Evolutionary conservation across 2,329 filamentous ascomycete genomes (phyloP).

Genomic region (Colletotrichum tropicale): DNA sequence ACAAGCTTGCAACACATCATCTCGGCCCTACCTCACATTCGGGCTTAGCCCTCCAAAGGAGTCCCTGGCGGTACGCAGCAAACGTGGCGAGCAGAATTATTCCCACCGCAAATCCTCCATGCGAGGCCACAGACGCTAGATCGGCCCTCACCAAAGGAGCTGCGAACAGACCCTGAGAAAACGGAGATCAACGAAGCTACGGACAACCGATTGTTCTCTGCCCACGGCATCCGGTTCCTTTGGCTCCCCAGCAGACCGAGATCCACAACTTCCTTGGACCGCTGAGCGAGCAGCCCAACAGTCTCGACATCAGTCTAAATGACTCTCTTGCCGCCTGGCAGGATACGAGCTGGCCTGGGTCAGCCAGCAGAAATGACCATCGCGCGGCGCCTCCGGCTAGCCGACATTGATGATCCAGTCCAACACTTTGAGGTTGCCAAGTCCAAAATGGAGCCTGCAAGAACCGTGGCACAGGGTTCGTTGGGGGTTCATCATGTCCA

Average conservation of each 20-base stretch:
- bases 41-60: not conserved
- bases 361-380: not conserved
- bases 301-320: not conserved
- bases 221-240: not conserved
- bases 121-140: not conserved
- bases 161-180: slow-evolving; percentile 1
- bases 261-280: not conserved
- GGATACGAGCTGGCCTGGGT: not conserved
- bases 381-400: not conserved
- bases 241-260: not conserved
- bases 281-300: not conserved
- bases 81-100: slow-evolving; percentile 13
- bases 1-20: not conserved
- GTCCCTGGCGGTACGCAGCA: not conserved
- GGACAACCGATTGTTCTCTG: not conserved
- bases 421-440: not conserved
- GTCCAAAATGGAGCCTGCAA: not conserved
- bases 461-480: not conserved
- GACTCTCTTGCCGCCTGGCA: not conserved
- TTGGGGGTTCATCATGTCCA: not conserved
- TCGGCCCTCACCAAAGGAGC: not conserved
- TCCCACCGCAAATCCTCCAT: not conserved
- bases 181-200: not conserved
- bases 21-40: not conserved
- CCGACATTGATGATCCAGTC: not conserved